These are phyloP conservation scores for Canavalia gladiata DNA, from an alignment of 306 rosid genomes.

Conservation along the genomic window DNA sequence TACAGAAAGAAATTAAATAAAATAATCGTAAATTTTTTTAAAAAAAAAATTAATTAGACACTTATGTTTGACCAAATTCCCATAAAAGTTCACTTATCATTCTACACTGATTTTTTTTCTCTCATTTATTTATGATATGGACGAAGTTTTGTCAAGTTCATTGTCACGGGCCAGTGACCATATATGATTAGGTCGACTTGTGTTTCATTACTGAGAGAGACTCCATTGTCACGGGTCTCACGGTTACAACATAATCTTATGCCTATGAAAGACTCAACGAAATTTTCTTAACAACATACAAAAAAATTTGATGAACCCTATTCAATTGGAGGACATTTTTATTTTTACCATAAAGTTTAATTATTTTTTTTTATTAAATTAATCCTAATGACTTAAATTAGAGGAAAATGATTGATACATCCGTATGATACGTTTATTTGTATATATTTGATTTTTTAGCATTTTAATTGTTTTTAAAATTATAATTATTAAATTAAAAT, in stretches of 20 bases:
- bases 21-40: too few relatives aligned
- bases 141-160: neutral
- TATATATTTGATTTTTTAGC: too few relatives aligned
- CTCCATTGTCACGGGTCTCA: slow-evolving; percentile 16
- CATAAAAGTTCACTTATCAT: neutral
- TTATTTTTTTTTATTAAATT: too few relatives aligned
- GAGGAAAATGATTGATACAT: too few relatives aligned
- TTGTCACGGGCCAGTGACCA: slow-evolving; percentile 13
- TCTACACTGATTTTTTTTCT: neutral
- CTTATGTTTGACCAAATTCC: neutral
- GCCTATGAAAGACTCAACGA: neutral
- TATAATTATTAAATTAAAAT: too few relatives aligned
- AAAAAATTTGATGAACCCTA: slow-evolving; percentile 1
- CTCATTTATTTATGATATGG: neutral
- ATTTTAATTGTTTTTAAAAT: too few relatives aligned
- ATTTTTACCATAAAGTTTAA: too few relatives aligned
- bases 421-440: too few relatives aligned
- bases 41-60: too few relatives aligned
- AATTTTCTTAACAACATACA: neutral
- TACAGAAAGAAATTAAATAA: too few relatives aligned
- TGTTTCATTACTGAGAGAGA: neutral
- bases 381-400: too few relatives aligned
- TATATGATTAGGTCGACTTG: neutral
- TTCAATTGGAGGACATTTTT: neutral
- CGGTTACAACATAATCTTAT: neutral